These are phyloP conservation scores for Corymbia calophylla DNA, from an alignment of 441 rosid genomes.

Conservation along the genomic window DNA sequence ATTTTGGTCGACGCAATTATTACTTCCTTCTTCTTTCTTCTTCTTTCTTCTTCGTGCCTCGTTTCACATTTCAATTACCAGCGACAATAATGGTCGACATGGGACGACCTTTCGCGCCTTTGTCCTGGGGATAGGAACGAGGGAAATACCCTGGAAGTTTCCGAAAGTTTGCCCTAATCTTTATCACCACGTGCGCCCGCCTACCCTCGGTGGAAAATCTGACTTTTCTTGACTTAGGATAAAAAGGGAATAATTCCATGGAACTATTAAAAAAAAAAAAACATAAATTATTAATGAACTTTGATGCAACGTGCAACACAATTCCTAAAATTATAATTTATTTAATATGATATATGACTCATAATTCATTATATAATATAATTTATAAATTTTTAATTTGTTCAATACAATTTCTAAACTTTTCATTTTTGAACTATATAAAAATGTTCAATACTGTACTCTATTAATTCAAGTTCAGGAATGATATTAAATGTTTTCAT, in stretches of 20 bases:
- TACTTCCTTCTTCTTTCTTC: neutral
- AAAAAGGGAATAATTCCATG: neutral
- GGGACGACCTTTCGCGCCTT: neutral
- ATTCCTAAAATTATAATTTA: too few relatives aligned
- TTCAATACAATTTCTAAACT: fast-evolving
- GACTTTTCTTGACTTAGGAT: neutral
- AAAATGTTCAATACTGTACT: too few relatives aligned
- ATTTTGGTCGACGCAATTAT: neutral
- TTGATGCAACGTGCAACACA: too few relatives aligned
- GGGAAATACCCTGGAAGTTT: neutral
- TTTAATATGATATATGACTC: too few relatives aligned
- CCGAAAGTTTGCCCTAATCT: neutral
- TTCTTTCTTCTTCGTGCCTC: neutral
- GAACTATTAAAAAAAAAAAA: fast-evolving
- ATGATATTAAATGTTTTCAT: too few relatives aligned
- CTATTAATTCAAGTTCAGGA: fast-evolving
- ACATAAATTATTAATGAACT: too few relatives aligned
- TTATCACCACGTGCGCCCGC: neutral
- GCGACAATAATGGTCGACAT: neutral
- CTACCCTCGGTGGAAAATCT: neutral
- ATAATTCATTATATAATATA: too few relatives aligned
- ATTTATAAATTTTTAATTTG: fast-evolving
- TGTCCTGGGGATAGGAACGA: neutral
- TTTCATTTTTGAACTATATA: too few relatives aligned
- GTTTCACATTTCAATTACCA: neutral